Base-by-base conservation (phyloP, 306 rosid genomes). In the Hylodesmum podocarpum region DNA sequence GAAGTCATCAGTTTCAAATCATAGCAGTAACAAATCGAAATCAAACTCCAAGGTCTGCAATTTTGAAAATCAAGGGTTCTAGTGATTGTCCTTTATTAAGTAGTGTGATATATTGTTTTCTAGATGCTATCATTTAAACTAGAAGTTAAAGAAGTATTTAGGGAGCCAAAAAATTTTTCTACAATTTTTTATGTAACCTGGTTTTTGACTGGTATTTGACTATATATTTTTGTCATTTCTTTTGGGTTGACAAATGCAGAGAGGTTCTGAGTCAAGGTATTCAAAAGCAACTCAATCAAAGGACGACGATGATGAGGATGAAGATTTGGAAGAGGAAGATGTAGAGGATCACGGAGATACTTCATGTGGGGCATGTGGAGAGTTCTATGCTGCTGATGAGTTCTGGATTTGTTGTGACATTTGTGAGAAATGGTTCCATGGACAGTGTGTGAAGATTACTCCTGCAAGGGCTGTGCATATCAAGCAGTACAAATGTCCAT, bases 391-490 rank as follows among this genome's bases (percentile, higher is more conserved):
- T 9, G 63, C 89, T 1, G 92, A 86, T 13, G 90, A 90, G 70
- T 93, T 91, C 70, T 93, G 98, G 98, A 87, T 93, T 78, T 88
- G 94, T 89, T 93, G 98, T 3, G 96, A 88, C 78, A 72, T 87
- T n/a, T 93, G 98, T 33, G 97, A 91, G 87, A 89, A 80, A 78
- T 91, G 98, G 98, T 94, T 94, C 89, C 98, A 93, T 43, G 98
- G 98, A 3, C 89, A 89, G 80, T 93, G 98, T 36, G 98, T 91
- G 21, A 91, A 89, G 91, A 91, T 93, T 85, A 91, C 96, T 24
- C 92, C 90, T 2, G 96, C 94, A 9, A 84, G 92, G 74, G 97
- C 98, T 1, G 96, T 86, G 72, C 96, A 93, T 44, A 91, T 93
- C 58, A 91, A 93, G 86, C 96, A 89, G 67, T 93, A 93, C 83